Percentiles rank a stretch among this genome's conserved stretches.
Evolutionary conservation across 805 yeast genomes (phyloP).

Genomic region (Metschnikowia cubensis): DNA sequence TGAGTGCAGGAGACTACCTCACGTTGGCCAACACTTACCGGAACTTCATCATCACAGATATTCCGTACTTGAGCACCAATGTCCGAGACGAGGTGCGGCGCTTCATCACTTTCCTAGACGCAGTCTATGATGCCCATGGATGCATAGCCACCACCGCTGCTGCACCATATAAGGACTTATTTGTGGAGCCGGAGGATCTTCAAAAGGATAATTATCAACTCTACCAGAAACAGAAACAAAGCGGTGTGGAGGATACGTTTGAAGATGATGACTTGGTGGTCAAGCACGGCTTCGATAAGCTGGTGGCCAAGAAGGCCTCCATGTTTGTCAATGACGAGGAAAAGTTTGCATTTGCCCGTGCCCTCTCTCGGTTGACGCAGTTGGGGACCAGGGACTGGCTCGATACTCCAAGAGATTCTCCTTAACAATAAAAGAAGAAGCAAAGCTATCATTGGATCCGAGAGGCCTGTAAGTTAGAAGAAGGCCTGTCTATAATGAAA

Average conservation of each 20-base stretch:
- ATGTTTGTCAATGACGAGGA: conserved; percentile 93
- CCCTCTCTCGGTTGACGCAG: conserved; percentile 83
- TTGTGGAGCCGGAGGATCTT: conserved; percentile 74
- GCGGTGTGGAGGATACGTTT: conserved; percentile 35
- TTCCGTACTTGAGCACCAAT: conserved; percentile 76
- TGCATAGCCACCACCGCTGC: conserved; percentile 86
- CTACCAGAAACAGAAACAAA: conserved; percentile 38
- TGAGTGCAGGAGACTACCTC: conserved; percentile 93
- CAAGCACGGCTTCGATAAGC: conserved; percentile 74
- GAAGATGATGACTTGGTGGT: conserved; percentile 61
- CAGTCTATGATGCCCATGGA: conserved; percentile 89
- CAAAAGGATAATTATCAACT: conserved; percentile 45
- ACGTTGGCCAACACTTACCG: conserved; percentile 72
- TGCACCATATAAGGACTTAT: conserved; percentile 76
- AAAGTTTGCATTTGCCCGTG: conserved; percentile 94
- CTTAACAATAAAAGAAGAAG: neutral
- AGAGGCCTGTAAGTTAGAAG: no score
- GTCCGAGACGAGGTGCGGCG: conserved; percentile 83
- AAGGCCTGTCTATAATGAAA: no score
- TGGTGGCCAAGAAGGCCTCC: conserved; percentile 63
- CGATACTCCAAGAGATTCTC: conserved; percentile 30
- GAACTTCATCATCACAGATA: conserved; percentile 85
- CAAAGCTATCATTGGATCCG: neutral
- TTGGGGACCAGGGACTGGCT: conserved; percentile 96
- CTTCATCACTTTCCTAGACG: conserved; percentile 92